Evolutionary conservation across 352 stramenopile genomes (phyloP).

Genomic region (Globisporangium sylvaticum): DNA sequence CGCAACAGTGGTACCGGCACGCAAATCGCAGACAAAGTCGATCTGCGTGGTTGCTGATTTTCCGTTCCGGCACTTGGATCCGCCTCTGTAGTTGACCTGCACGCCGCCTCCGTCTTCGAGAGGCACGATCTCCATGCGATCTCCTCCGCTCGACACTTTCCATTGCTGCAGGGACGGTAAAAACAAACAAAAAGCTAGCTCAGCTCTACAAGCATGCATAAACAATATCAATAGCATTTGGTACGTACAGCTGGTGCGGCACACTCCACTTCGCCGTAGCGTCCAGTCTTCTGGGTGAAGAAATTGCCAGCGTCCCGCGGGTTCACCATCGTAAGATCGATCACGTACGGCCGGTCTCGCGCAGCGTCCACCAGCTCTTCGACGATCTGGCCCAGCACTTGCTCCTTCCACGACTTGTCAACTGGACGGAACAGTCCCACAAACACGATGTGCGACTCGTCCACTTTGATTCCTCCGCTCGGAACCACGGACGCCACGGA

Average conservation of each 20-base stretch:
- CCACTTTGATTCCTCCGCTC: slow-evolving; percentile 40
- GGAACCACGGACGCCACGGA: slow-evolving; percentile 36
- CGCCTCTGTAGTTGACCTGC: slow-evolving; percentile 47
- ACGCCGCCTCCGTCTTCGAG: slow-evolving; percentile 54
- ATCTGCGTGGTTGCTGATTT: slow-evolving; percentile 47
- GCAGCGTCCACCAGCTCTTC: slow-evolving; percentile 50
- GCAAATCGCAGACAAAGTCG: slow-evolving; percentile 68
- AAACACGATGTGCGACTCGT: slow-evolving; percentile 46
- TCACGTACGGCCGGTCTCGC: slow-evolving; percentile 47
- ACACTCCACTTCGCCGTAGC: slow-evolving; percentile 73
- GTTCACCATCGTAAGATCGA: slow-evolving; percentile 56
- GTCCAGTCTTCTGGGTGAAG: slow-evolving; percentile 58
- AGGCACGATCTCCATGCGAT: slow-evolving; percentile 55
- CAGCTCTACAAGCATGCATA: neutral
- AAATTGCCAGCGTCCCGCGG: slow-evolving; percentile 53
- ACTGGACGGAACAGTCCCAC: slow-evolving; percentile 61
- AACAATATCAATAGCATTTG: neutral
- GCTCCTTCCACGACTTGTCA: slow-evolving; percentile 40
- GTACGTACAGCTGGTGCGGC: slow-evolving; percentile 54
- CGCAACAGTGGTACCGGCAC: slow-evolving; percentile 45
- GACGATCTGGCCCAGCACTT: slow-evolving; percentile 55
- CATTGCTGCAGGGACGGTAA: slow-evolving; percentile 61
- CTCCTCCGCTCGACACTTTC: slow-evolving; percentile 56
- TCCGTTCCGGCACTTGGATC: slow-evolving; percentile 46
- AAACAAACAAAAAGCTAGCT: slow-evolving; percentile 2